Conservation (phyloP, 2,329 filamentous ascomycete genomes). For the Botrytis byssoidea region DNA sequence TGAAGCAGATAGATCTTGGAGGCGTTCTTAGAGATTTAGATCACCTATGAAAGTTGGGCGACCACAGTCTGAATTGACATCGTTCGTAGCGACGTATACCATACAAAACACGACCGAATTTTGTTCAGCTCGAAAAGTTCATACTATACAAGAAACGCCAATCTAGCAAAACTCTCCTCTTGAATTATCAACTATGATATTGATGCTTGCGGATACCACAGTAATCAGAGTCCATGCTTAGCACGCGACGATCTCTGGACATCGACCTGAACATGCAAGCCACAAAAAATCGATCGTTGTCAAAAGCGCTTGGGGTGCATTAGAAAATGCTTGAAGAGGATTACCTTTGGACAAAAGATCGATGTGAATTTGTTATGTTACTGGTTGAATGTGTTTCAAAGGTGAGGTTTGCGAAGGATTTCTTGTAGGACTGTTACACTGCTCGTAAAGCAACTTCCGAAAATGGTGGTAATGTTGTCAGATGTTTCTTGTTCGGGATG, state of each 20-base stretch:
- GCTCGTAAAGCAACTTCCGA: conserved; percentile 4
- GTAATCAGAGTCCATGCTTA: neutral
- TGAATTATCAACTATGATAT: neutral
- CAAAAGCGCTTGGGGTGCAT: neutral
- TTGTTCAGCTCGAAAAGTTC: neutral
- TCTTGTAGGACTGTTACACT: neutral
- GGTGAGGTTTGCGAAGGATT: conserved; percentile 10
- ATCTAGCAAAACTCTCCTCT: neutral
- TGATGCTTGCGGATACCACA: neutral
- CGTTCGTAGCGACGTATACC: neutral
- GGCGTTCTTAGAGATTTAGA: neutral
- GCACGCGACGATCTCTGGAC: conserved; percentile 1
- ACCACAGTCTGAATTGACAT: neutral
- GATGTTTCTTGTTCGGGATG: neutral
- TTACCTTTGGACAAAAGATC: neutral
- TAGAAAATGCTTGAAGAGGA: neutral
- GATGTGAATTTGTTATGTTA: neutral
- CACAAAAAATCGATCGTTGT: neutral
- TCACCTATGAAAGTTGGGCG: neutral
- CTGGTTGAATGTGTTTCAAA: conserved; percentile 9
- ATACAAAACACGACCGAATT: neutral
- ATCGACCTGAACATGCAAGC: neutral
- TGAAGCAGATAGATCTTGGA: neutral
- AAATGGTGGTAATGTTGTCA: neutral
- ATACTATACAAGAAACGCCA: neutral